These are phyloP conservation scores for Phyllosticta capitalensis DNA, from an alignment of 2,329 filamentous ascomycete genomes.

Conservation along the genomic window DNA sequence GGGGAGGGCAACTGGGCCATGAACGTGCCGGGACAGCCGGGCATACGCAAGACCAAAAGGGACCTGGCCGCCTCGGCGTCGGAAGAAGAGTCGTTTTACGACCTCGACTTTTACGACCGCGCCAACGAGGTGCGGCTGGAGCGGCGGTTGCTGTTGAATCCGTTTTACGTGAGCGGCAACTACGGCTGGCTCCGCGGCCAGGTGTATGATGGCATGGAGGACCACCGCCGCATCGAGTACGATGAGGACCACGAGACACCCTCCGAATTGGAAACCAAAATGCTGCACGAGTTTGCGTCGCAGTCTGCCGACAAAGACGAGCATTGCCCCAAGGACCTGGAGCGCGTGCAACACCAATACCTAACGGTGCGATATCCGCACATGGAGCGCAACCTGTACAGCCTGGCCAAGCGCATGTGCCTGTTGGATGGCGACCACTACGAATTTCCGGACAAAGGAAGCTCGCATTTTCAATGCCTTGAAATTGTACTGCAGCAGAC, in stretches of 20 bases:
- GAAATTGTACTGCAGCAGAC: too few species aligned
- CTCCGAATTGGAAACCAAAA: too few species aligned
- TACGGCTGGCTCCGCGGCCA: background rate
- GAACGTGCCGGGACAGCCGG: background rate
- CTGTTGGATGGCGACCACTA: too few species aligned
- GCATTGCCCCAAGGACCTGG: background rate
- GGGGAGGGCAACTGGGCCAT: background rate
- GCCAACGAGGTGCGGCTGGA: background rate
- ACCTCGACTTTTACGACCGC: background rate
- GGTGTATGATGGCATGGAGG: background rate
- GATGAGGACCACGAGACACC: too few species aligned
- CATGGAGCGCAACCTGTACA: background rate
- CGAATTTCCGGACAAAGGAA: too few species aligned
- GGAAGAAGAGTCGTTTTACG: background rate
- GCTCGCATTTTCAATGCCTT: too few species aligned
- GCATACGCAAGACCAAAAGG: background rate
- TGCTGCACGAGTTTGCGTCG: too few species aligned
- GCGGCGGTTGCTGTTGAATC: background rate
- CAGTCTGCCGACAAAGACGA: too few species aligned
- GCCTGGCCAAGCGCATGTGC: too few species aligned
- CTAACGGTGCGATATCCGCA: background rate
- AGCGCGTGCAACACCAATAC: background rate
- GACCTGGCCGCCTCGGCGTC: background rate
- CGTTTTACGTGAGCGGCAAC: background rate
- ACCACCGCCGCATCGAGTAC: too few species aligned